A percentile compares a stretch with the other conserved stretches of the same genome.
Evolutionary conservation across 192 early-diverging fungal species (phyloP).

Genomic region (Dissophora globulifera): DNA sequence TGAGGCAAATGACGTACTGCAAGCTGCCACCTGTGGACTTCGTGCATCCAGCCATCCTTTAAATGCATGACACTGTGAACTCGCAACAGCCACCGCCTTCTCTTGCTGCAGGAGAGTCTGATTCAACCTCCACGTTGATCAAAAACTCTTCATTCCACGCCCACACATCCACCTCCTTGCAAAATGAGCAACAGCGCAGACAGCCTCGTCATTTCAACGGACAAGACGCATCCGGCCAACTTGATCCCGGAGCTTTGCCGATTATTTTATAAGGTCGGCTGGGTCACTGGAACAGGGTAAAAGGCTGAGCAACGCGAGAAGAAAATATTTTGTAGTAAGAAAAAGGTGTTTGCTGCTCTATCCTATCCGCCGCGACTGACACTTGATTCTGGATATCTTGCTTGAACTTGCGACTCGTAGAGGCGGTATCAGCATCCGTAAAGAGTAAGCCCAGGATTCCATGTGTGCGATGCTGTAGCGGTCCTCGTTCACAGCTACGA

Average conservation of each 20-base stretch:
- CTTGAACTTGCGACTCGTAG: conserved; percentile 13
- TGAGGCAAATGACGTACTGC: too few relatives aligned
- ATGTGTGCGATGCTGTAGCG: too few relatives aligned
- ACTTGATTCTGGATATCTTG: not conserved
- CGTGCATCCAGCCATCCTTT: too few relatives aligned
- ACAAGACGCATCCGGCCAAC: conserved; percentile 78
- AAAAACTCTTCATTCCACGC: not conserved
- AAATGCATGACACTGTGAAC: too few relatives aligned
- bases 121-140: not conserved
- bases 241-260: conserved; percentile 94
- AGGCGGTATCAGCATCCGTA: conserved; percentile 86
- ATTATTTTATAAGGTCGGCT: conserved; percentile 90
- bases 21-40: too few relatives aligned
- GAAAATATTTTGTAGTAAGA: not conserved
- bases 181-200: conserved; percentile 43
- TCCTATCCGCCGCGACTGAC: too few relatives aligned
- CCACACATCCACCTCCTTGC: not conserved
- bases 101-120: too few relatives aligned
- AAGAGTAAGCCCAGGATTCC: conserved; percentile 59
- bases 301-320: not conserved
- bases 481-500: too few relatives aligned
- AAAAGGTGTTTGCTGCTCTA: too few relatives aligned
- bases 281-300: conserved; percentile 96
- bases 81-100: too few relatives aligned
- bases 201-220: conserved; percentile 64